Conservation (phyloP, 2,329 filamentous ascomycete species). For the Magnaporthales sp. region DNA sequence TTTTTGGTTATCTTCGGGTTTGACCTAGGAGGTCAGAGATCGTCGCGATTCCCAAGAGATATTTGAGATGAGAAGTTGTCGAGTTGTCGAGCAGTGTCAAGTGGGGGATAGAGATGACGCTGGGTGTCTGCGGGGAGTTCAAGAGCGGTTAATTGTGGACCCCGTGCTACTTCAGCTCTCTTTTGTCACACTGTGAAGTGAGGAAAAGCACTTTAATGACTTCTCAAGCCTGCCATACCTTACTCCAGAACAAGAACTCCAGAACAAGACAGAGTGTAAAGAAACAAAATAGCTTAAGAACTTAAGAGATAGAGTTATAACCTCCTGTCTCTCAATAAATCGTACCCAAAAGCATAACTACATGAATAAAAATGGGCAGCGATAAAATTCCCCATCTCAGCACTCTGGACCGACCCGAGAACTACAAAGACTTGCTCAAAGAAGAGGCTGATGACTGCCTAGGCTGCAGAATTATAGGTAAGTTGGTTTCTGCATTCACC, state of each 20-base stretch:
- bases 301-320: not conserved
- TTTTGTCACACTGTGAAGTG: not conserved
- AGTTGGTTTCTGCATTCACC: slow-evolving; percentile 17
- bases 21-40: not conserved
- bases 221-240: not conserved
- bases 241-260: not conserved
- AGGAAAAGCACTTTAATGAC: not conserved
- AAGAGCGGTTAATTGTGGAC: not conserved
- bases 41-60: not conserved
- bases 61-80: not conserved
- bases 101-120: not conserved
- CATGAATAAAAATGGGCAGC: slow-evolving; percentile 28
- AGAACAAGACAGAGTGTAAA: not conserved
- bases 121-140: not conserved
- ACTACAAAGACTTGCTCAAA: slow-evolving; percentile 48
- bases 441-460: slow-evolving; percentile 58
- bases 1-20: not conserved
- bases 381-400: slow-evolving; percentile 42
- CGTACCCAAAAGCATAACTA: not conserved
- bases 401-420: slow-evolving; percentile 51
- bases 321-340: not conserved
- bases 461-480: slow-evolving; percentile 64
- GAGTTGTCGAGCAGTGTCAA: not conserved
- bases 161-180: not conserved
- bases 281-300: too few relatives aligned